These are phyloP conservation scores for Stachybotrys echinatus DNA, from an alignment of 2,329 filamentous ascomycete genomes.

Conservation along the genomic window DNA sequence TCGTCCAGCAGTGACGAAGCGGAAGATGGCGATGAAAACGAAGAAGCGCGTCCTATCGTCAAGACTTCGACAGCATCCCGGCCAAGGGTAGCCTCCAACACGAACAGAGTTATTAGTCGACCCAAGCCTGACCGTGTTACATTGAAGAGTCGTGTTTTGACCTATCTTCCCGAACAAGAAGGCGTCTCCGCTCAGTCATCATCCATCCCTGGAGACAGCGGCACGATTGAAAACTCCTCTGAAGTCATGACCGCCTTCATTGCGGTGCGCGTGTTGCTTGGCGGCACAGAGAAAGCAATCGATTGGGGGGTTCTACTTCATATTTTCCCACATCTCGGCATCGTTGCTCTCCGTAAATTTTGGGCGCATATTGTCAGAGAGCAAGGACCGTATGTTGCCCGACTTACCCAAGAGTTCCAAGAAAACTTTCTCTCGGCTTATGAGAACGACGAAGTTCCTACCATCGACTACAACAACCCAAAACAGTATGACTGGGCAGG, in stretches of 20 bases:
- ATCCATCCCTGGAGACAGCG: not conserved
- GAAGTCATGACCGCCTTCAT: slow-evolving; percentile 52
- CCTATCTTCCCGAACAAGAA: slow-evolving; percentile 12
- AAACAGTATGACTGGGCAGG: slow-evolving; percentile 62
- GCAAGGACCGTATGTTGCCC: slow-evolving; percentile 47
- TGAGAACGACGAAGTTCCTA: slow-evolving; percentile 52
- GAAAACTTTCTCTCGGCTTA: slow-evolving; percentile 62
- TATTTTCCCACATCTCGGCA: slow-evolving; percentile 48
- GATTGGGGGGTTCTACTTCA: slow-evolving; percentile 57
- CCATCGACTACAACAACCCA: slow-evolving; percentile 59
- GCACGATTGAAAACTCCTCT: slow-evolving; percentile 9
- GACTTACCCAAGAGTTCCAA: slow-evolving; percentile 57
- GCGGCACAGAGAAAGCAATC: slow-evolving; percentile 52
- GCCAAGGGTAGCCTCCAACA: not conserved
- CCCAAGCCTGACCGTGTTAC: slow-evolving; percentile 20
- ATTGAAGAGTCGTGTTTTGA: slow-evolving; percentile 21
- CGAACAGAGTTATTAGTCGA: slow-evolving; percentile 3
- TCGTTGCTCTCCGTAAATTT: slow-evolving; percentile 46
- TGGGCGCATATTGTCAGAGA: slow-evolving; percentile 50
- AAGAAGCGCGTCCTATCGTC: slow-evolving; percentile 3
- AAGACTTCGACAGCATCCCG: not conserved
- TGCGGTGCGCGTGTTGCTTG: slow-evolving; percentile 51
- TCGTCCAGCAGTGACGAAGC: slow-evolving; percentile 5
- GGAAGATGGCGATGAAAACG: slow-evolving; percentile 11
- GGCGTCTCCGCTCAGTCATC: not conserved